A percentile compares a stretch with the other conserved stretches of the same genome.
Conservation (phyloP, 768 basidiomycete genomes). For the Rhodotorula babjevae region DNA sequence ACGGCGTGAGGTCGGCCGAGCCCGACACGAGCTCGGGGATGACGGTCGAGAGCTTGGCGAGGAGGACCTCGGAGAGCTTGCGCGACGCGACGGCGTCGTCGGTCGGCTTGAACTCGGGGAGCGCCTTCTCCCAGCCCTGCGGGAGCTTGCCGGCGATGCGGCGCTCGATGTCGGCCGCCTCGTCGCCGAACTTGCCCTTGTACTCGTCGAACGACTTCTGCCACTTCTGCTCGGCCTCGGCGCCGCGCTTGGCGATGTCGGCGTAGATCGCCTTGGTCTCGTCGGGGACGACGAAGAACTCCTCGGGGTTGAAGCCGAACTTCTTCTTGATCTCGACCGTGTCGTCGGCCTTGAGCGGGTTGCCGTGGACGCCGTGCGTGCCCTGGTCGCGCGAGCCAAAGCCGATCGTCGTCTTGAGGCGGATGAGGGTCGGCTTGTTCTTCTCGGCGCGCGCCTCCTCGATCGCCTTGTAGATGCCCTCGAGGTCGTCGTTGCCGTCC, state of each 20-base stretch:
- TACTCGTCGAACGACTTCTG: constrained; percentile 63
- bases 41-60: constrained; percentile 66
- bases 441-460: constrained; percentile 68
- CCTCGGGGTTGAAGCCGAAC: constrained; percentile 72
- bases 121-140: constrained; percentile 73
- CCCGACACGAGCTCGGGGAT: constrained; percentile 66
- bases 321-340: constrained; percentile 74
- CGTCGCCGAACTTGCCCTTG: constrained; percentile 69
- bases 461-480: constrained; percentile 71
- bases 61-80: constrained; percentile 84
- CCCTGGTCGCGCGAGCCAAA: constrained; percentile 89
- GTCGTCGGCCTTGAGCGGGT: constrained; percentile 90
- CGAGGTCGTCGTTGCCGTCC: constrained; percentile 60
- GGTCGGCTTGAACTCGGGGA: constrained; percentile 76
- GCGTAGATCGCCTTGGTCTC: constrained; percentile 67
- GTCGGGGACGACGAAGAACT: constrained; percentile 71
- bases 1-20: constrained; percentile 46
- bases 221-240: constrained; percentile 70
- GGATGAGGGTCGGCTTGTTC: constrained; percentile 69
- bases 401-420: constrained; percentile 70
- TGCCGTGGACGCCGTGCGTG: constrained; percentile 88
- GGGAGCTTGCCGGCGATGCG: constrained; percentile 79
- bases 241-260: constrained; percentile 66
- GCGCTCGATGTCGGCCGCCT: constrained; percentile 78
- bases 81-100: constrained; percentile 85